Conservation (phyloP, 2,329 filamentous ascomycete species). For the Aspergillus fumigatiaffinis region DNA sequence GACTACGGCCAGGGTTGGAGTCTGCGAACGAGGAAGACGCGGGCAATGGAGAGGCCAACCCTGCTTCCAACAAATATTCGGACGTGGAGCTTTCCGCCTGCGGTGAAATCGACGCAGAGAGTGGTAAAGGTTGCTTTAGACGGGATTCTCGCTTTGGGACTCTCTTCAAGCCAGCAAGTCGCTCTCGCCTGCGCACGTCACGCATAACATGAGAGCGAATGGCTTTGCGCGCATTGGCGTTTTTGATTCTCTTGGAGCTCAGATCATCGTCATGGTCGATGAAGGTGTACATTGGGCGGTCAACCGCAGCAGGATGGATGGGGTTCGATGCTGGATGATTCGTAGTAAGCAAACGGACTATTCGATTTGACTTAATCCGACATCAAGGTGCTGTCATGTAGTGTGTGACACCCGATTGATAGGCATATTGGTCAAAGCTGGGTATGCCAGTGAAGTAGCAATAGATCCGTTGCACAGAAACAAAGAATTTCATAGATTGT, state of each 20-base stretch:
- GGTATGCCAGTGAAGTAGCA: not conserved
- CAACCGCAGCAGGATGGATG: constrained; percentile 16
- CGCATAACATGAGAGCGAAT: constrained; percentile 45
- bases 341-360: not conserved
- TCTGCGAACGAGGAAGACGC: constrained; percentile 2
- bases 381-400: not conserved
- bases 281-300: constrained; percentile 37
- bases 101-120: constrained; percentile 7
- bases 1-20: not conserved
- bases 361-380: not conserved
- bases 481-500: not conserved
- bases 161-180: constrained; percentile 36
- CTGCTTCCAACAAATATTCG: constrained; percentile 12
- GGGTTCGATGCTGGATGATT: constrained; percentile 4
- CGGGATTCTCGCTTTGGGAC: constrained; percentile 27
- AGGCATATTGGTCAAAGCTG: not conserved
- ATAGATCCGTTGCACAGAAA: not conserved
- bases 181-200: constrained; percentile 39
- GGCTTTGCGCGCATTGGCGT: constrained; percentile 36
- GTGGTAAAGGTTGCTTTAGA: constrained; percentile 5
- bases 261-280: constrained; percentile 41
- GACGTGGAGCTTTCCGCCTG: constrained; percentile 5
- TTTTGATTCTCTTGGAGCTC: constrained; percentile 35
- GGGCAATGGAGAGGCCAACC: constrained; percentile 12
- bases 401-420: not conserved